Evolutionary conservation across 2,329 filamentous ascomycete species (phyloP), one percentile per base, ranked within the genome.

Genomic region (Didymella glomerata): DNA sequence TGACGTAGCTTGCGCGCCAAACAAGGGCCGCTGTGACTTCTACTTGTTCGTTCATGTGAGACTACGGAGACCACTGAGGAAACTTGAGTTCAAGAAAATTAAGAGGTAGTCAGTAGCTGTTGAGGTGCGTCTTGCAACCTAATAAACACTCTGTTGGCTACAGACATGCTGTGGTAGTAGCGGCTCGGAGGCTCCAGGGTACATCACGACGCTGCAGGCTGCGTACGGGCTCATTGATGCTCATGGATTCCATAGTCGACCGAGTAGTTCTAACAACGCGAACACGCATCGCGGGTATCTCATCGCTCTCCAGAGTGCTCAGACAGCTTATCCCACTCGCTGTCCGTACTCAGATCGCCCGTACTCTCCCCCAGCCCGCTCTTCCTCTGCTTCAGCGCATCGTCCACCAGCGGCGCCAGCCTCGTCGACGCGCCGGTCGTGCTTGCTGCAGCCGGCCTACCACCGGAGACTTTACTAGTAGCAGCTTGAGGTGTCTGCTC

Each of bases 261-360:
- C 22, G 24, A 22, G 30, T 34, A 54, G 40, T 22, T 48, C 5
- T 56, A 48, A 41, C 41, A 34, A 46, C 47, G 44, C 16, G 49
- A 48, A 55, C 54, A 57, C 63, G 52, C 54, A 61, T 51, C 50
- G 36, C 27, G 30, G 22, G 25, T 42, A 30, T 27, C 45, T 73
- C 66, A 77, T 70, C 68, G 75, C 22, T 75, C 74, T 25, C 64
- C 73, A n/a, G 73, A 74, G 47, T 73, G 76, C 60, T 79, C 81
- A 76, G 90, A 90, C 22, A 98, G 90, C 82, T 95, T 96, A 82
- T 97, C 94, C 94, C 94, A 98, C 79, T 98, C 94, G 72, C 94
- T 94, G 80, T 98, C 94, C 4, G 93, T 97, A 78, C 92, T 94
- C 62, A 83, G 71, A 64, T 86, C 84, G 11, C 83, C 84, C 10